Evolutionary conservation across 169 alveolate genomes (phyloP), one percentile per base, ranked within the genome.

Genomic region (Perkinsus olseni): DNA sequence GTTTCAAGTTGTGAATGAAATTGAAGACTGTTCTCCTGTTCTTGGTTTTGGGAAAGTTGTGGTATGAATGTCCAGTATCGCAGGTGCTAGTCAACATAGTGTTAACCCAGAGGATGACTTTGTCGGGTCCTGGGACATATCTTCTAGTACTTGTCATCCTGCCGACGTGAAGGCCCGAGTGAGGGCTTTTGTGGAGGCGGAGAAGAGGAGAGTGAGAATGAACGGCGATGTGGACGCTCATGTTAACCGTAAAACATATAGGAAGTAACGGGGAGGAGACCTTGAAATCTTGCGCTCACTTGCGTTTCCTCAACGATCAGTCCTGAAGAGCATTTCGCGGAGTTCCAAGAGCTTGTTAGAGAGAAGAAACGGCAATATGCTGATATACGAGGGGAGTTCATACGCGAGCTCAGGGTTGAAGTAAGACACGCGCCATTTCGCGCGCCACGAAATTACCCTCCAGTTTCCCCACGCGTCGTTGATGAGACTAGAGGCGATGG

Each of bases 401-500:
- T 62, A 13, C 1, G 34, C 1, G 82, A 62, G 82, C 82, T 62
- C 82, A 13, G 82, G 37, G 31, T 8, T 4, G 82, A 62, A 24
- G 82, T 62, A 24, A 24, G 34, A 21, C 8, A 62, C 1, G 82
- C 17, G 31, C 4, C 8, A 1, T 40, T 62, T 62, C 82, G 82
- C 82, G 82, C 82, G 82, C 38, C 92, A 91, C 39, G 74, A 91
- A 40, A 38, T 91, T 38, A 24, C 74, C 6, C 62, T 17, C 31
- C 38, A 91, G 50, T 91, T 91, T 38, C 92, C 92, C 3, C 38
- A 40, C 20, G 39, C 38, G 38, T 38, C 74, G 50, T 24, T 38
- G 92, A 38, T 13, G 50, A 38, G 92, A 21, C 74, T 91, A 3
- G 74, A 91, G 50, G 92, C 92, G 31, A 91, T 91, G 92, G 92